Evolutionary conservation across 2,329 filamentous ascomycete genomes (phyloP).

Genomic region (Colletotrichum tabaci): DNA sequence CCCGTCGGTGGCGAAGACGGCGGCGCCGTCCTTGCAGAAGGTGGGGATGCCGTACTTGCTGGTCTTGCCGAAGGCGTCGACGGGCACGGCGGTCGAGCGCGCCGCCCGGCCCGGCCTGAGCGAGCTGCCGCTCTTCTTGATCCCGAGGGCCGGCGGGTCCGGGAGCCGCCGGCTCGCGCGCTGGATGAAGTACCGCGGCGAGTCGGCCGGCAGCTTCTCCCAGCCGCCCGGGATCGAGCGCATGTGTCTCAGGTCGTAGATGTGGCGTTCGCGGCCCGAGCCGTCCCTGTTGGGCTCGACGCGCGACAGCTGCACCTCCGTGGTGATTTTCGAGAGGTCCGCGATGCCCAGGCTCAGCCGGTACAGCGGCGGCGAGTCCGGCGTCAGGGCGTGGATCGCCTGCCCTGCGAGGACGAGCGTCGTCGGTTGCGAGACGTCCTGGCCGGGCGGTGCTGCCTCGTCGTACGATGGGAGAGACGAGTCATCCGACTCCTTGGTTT

Average conservation of each 20-base stretch:
- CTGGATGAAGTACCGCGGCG: constrained; percentile 6
- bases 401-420: constrained; percentile 1
- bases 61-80: constrained; percentile 16
- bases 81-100: constrained; percentile 3
- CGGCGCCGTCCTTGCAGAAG: background rate
- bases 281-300: constrained; percentile 11
- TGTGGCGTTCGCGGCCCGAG: constrained; percentile 15
- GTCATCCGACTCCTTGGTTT: background rate
- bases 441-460: background rate
- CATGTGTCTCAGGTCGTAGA: constrained; percentile 11
- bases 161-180: background rate
- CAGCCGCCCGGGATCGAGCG: constrained; percentile 6
- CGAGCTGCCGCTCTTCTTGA: constrained; percentile 11
- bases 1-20: background rate
- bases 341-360: constrained; percentile 15
- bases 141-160: background rate
- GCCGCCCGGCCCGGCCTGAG: background rate
- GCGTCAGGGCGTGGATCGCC: constrained; percentile 12
- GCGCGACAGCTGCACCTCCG: constrained; percentile 10
- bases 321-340: constrained; percentile 4
- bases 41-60: constrained; percentile 1
- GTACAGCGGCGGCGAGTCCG: constrained; percentile 11
- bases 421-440: constrained; percentile 10
- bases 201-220: constrained; percentile 6
- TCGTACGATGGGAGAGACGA: constrained; percentile 4